phyloP scores from a whole-genome alignment of 495 filamentous ascomycete genomes.

The Talaromyces thailandensis region DNA sequence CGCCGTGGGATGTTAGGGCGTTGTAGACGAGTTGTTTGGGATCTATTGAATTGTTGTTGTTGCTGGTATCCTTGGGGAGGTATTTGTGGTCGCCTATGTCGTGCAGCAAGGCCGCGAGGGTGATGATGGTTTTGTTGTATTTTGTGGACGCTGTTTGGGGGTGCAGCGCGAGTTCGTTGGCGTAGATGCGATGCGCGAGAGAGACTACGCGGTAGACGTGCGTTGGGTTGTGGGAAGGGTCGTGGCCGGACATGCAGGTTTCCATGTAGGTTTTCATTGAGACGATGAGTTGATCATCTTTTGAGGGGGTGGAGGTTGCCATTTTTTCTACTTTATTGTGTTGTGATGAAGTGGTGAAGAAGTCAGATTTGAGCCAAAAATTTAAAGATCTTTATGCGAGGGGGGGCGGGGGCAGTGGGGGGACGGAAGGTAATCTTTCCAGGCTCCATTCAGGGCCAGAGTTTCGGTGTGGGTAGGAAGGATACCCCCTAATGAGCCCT shows the following conservation, averaged over 20 bases:
- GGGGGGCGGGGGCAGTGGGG: background rate
- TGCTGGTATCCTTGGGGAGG: constrained; percentile 15
- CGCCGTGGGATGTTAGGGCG: constrained; percentile 50
- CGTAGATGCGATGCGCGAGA: constrained; percentile 55
- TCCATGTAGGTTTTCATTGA: constrained; percentile 51
- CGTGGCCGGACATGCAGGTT: constrained; percentile 70
- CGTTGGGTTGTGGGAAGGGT: constrained; percentile 75
- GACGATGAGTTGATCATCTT: constrained; percentile 7
- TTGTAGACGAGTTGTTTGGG: constrained; percentile 44
- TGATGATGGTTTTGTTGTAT: constrained; percentile 48
- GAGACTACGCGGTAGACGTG: constrained; percentile 75
- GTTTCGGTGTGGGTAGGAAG: background rate
- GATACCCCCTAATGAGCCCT: background rate
- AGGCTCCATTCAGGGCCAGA: background rate
- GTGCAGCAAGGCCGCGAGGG: constrained; percentile 71
- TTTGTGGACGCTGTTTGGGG: constrained; percentile 10
- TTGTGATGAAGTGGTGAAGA: background rate
- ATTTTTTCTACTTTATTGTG: background rate
- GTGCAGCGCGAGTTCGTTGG: constrained; percentile 26
- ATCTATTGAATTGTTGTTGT: constrained; percentile 22
- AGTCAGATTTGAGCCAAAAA: background rate
- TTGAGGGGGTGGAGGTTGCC: background rate
- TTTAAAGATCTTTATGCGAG: background rate
- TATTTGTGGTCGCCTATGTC: constrained; percentile 89
- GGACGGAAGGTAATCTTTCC: background rate